A percentile compares a stretch with the other conserved stretches of the same genome.
These are phyloP conservation scores for Apiotrichum mycotoxinovorans DNA, from an alignment of 1,284 basidiomycete species.

Conservation along the genomic window DNA sequence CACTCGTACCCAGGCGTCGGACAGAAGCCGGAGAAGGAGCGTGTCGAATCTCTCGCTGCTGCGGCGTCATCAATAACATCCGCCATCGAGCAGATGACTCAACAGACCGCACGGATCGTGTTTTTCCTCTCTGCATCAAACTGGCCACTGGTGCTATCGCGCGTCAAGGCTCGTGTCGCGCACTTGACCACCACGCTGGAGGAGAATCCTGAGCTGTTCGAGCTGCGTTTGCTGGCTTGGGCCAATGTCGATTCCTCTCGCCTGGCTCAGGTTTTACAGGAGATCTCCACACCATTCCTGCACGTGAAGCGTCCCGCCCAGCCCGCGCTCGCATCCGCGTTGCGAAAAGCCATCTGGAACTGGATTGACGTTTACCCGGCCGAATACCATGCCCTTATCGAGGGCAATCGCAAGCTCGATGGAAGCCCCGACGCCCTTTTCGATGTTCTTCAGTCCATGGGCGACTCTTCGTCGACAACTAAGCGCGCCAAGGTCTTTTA, in stretches of 20 bases:
- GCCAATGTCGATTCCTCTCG: conserved; percentile 48
- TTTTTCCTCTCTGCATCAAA: conserved; percentile 87
- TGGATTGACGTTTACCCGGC: conserved; percentile 81
- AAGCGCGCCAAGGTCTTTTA: conserved; percentile 60
- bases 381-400: conserved; percentile 73
- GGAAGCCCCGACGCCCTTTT: conserved; percentile 78
- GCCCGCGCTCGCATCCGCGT: conserved; percentile 65
- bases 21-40: conserved; percentile 1
- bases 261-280: conserved; percentile 51
- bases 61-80: conserved; percentile 22
- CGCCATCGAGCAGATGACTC: conserved; percentile 45
- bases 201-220: conserved; percentile 55
- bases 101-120: conserved; percentile 64
- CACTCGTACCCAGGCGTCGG: conserved; percentile 28
- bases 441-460: conserved; percentile 64
- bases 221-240: conserved; percentile 50
- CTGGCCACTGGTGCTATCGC: conserved; percentile 73
- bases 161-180: conserved; percentile 67
- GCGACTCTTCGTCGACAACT: conserved; percentile 52
- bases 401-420: conserved; percentile 62
- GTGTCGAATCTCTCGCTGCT: conserved; percentile 11
- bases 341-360: conserved; percentile 82
- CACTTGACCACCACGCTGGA: conserved; percentile 49
- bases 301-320: conserved; percentile 77
- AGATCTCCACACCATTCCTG: conserved; percentile 76